phyloP scores from a whole-genome alignment of 208 protist genomes.

The Crithidia expoeki region DNA sequence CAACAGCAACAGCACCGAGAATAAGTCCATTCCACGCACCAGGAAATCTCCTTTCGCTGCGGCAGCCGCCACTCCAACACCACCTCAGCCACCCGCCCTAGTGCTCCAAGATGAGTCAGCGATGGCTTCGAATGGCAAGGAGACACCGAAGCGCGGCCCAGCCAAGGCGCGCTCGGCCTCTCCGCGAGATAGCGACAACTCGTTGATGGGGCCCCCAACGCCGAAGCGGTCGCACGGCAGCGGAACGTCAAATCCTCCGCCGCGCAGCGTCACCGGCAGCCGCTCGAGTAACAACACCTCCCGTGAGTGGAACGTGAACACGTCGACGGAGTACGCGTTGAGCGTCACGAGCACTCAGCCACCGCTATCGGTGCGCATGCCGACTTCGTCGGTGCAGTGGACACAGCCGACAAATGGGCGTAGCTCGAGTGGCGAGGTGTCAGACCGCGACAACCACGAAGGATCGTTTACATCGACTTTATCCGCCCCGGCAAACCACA shows the following conservation, averaged over 20 bases:
- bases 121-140: background rate
- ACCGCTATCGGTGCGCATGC: conserved; percentile 6
- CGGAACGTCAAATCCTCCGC: background rate
- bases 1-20: background rate
- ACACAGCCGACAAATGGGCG: conserved; percentile 4
- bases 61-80: background rate
- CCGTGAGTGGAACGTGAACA: conserved; percentile 8
- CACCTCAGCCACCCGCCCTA: background rate
- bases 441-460: conserved; percentile 2
- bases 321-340: conserved; percentile 4
- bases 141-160: background rate
- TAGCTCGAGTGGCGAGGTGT: conserved; percentile 20
- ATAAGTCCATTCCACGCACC: background rate
- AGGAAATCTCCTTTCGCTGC: background rate
- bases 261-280: conserved; percentile 6
- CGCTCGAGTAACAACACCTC: conserved; percentile 15
- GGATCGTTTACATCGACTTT: background rate
- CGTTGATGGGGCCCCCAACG: background rate
- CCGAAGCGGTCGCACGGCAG: background rate
- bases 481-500: background rate
- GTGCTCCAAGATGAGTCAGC: background rate
- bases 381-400: background rate
- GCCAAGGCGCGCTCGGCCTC: background rate
- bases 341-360: conserved; percentile 29
- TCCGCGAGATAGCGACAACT: conserved; percentile 2